A percentile compares a stretch with the other conserved stretches of the same genome.
phyloP scores from a whole-genome alignment of 805 yeast genomes.

The Zygosaccharomyces siamensis region DNA sequence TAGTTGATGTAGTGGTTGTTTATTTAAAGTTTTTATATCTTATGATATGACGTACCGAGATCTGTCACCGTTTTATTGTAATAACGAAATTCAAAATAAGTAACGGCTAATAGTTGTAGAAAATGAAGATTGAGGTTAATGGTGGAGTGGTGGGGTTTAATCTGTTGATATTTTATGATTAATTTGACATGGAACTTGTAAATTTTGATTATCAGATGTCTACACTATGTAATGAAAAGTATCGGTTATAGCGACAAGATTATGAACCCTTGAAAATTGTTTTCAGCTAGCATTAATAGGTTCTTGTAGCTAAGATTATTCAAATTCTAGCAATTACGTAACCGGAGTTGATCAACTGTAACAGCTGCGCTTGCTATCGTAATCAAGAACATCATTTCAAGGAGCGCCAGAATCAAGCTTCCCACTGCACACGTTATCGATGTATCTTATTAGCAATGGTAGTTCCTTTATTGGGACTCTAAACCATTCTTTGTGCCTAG shows the following conservation, averaged over 20 bases:
- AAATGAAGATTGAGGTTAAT: not conserved
- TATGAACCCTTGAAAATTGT: not conserved
- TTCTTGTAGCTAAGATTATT: no score
- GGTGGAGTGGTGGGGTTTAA: not conserved
- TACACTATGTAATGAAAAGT: not conserved
- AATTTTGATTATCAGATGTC: not conserved
- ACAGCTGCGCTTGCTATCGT: no score
- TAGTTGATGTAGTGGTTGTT: not conserved
- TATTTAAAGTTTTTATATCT: not conserved
- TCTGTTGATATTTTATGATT: not conserved
- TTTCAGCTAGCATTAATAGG: no score
- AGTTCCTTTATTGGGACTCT: constrained; percentile 25
- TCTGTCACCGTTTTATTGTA: not conserved
- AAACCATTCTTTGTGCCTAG: constrained; percentile 30
- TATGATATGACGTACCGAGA: not conserved
- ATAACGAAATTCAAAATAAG: not conserved
- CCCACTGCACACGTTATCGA: constrained; percentile 7
- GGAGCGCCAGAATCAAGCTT: no score
- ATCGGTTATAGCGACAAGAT: not conserved
- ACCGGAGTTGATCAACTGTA: no score
- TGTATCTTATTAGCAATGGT: constrained; percentile 7
- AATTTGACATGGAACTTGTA: not conserved
- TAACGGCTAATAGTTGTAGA: not conserved
- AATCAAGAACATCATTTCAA: no score
- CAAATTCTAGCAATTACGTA: no score